These are phyloP conservation scores for Backusella parvicylindrica DNA, from an alignment of 192 early-diverging fungal species.

Conservation along the genomic window DNA sequence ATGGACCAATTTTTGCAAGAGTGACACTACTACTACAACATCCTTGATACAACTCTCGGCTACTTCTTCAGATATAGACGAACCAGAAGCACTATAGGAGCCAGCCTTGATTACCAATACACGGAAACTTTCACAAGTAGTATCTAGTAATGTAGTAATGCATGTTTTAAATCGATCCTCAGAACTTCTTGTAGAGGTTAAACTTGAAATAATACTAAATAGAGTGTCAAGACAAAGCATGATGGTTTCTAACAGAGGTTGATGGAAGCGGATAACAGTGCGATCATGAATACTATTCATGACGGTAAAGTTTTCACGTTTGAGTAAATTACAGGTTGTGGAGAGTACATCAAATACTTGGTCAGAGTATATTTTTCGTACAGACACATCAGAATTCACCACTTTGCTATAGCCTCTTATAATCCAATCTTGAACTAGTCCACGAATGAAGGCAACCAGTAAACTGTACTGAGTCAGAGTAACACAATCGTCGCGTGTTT, in stretches of 20 bases:
- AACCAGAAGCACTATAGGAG: background rate
- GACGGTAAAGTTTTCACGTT: conserved; percentile 20
- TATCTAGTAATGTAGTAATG: background rate
- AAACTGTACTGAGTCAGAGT: conserved; percentile 1
- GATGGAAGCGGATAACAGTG: conserved; percentile 20
- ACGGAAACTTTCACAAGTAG: conserved; percentile 17
- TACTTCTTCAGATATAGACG: conserved; percentile 11
- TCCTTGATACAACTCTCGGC: conserved; percentile 36
- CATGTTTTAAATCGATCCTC: background rate
- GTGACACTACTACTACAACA: conserved; percentile 36
- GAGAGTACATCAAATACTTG: conserved; percentile 8
- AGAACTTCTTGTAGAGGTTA: background rate
- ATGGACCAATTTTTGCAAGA: conserved; percentile 39
- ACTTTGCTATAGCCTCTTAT: background rate
- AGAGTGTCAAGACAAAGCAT: conserved; percentile 33
- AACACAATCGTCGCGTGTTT: background rate
- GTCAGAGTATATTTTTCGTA: conserved; percentile 12
- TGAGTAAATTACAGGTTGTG: conserved; percentile 7
- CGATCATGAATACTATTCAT: conserved; percentile 10
- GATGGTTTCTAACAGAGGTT: conserved; percentile 33
- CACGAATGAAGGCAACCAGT: conserved; percentile 16
- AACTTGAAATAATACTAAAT: background rate
- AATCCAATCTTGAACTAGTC: conserved; percentile 25
- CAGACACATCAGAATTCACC: background rate
- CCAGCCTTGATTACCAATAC: conserved; percentile 15